Conservation (phyloP, 345 rosid genomes). For the Trapa bicornis region DNA sequence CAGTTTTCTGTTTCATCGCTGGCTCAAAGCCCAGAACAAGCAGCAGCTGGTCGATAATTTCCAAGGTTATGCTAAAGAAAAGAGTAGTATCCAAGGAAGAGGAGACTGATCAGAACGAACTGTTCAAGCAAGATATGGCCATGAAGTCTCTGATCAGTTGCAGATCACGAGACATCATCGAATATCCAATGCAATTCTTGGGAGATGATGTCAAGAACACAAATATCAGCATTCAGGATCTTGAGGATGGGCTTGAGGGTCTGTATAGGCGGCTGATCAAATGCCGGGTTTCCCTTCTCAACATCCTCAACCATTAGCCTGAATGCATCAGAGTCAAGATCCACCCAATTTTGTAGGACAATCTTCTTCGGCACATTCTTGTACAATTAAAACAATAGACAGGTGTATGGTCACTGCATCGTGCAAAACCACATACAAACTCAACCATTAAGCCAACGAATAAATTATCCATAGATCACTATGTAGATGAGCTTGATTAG, state of each 20-base stretch:
- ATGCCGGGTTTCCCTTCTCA: constrained; percentile 39
- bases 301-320: constrained; percentile 14
- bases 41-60: constrained; percentile 1
- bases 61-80: not conserved
- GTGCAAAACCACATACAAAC: constrained; percentile 20
- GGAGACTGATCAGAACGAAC: constrained; percentile 5
- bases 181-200: not conserved
- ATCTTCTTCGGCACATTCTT: too few relatives aligned
- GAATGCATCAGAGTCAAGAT: not conserved
- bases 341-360: not conserved
- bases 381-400: too few relatives aligned
- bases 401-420: constrained; percentile 32
- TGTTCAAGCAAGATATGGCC: constrained; percentile 18
- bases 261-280: constrained; percentile 32
- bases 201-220: not conserved
- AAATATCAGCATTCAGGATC: constrained; percentile 20
- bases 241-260: constrained; percentile 28
- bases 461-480: not conserved
- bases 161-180: not conserved
- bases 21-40: not conserved
- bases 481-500: not conserved
- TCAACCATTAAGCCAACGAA: not conserved
- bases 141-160: not conserved
- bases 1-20: not conserved
- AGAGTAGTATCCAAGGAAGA: not conserved